Evolutionary conservation across 805 yeast species (phyloP), one percentile per base, ranked within the genome.

Genomic region (Suhomyces sp.): DNA sequence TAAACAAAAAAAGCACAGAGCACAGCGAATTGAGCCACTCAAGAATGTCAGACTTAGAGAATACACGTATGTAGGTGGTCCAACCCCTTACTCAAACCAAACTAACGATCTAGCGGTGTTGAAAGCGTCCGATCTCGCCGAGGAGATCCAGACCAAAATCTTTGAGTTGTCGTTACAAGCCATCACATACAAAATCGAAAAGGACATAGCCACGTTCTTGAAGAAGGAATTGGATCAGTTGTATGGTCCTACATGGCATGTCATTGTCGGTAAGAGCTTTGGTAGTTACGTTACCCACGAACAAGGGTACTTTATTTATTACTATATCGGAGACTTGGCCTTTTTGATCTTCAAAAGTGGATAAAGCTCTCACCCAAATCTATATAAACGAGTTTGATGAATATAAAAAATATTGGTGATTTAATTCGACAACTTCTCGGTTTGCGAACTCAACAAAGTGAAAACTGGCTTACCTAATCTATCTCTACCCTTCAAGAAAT

Each of bases 401-500:
- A 27, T 27, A 25, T 12, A 27, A 10, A 12, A 31, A 15, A n/a
- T n/a, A n/a, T n/a, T n/a, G n/a, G n/a, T n/a, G n/a, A 27, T 20
- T 20, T 35, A 22, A 17, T 17, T 25, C 31, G 29, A 37, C 39
- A 62, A 63, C 57, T 77, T 70, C 68, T 85, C 90, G 46, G 80
- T 70, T 72, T 92, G 97, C 47, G 93, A 96, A 51, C 84, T 84
- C 61, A 94, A 78, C 58, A 94, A 80, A 43, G 99, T 94, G 78
- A 83, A 92, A n/a, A 87, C 87, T 29, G 93, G 96, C 43, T 94
- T 90, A 52, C 77, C 80, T 62, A 94, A 84, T 75, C 83, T 87
- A 52, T 87, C 92, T 73, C 96, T 85, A 59, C 99, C 99, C 66
- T 91, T 86, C 68, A 94, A 82, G 82, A 93, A 94, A 65, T 89